Conservation (phyloP, 192 early-diverging fungal species). For the Funneliformis geosporum region DNA sequence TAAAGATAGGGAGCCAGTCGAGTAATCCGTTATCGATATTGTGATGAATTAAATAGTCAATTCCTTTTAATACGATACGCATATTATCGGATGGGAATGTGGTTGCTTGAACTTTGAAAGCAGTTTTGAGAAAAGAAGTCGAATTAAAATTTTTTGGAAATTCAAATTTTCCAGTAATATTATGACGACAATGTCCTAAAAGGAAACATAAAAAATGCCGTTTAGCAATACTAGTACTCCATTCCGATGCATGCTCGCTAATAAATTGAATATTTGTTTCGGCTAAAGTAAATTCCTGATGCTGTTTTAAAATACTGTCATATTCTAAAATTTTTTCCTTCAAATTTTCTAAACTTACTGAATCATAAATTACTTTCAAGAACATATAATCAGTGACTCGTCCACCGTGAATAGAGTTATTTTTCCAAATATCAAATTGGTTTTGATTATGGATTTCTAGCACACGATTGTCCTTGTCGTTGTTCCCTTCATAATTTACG, state of each 20-base stretch:
- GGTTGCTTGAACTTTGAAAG: background rate
- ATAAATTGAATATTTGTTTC: background rate
- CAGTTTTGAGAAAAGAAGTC: background rate
- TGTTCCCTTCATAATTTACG: background rate
- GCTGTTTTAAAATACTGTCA: background rate
- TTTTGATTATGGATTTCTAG: background rate
- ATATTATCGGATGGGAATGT: background rate
- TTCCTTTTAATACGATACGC: background rate
- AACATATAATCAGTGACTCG: background rate
- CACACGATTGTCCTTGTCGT: background rate
- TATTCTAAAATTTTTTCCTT: conserved; percentile 4
- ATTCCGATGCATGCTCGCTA: background rate
- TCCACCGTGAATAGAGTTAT: background rate
- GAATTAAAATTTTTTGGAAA: background rate
- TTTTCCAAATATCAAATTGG: background rate
- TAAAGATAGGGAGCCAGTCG: background rate
- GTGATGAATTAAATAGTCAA: background rate
- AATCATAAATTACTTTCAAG: background rate
- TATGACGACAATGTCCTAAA: background rate
- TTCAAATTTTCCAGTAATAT: background rate
- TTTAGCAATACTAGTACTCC: background rate
- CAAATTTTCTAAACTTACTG: background rate
- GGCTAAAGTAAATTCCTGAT: background rate
- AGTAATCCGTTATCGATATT: background rate
- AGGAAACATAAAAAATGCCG: background rate